Conservation (phyloP, 140 eudicot species). For the Flaveria floridana region DNA sequence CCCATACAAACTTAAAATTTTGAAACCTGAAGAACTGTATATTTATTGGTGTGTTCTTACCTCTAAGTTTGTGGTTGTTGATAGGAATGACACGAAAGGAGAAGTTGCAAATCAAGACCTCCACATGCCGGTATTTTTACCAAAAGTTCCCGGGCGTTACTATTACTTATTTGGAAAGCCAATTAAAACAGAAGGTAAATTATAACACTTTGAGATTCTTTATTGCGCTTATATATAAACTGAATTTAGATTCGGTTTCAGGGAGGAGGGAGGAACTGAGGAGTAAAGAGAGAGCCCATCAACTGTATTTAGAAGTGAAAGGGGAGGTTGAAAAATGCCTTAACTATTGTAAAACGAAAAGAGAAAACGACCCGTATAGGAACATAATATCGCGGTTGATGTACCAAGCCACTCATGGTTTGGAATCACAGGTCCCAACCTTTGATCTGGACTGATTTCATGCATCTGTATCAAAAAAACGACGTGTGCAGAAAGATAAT, state of each 20-base stretch:
- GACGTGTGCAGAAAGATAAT: neutral
- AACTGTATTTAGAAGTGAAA: conserved; percentile 48
- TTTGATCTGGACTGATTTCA: conserved; percentile 29
- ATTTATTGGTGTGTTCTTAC: too few species aligned
- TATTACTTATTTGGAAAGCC: conserved; percentile 71
- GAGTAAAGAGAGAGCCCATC: conserved; percentile 32
- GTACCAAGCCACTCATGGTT: conserved; percentile 39
- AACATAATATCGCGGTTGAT: conserved; percentile 35
- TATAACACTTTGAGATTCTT: neutral
- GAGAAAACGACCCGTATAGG: conserved; percentile 56
- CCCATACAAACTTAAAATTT: neutral
- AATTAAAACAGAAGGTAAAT: conserved; percentile 49
- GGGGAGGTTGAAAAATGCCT: conserved; percentile 46
- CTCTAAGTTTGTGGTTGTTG: neutral
- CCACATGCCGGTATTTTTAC: conserved; percentile 44
- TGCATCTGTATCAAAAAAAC: neutral
- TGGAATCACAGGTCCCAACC: conserved; percentile 38
- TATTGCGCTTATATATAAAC: neutral
- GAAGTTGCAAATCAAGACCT: conserved; percentile 50
- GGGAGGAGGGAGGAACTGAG: conserved; percentile 38
- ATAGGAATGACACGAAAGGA: conserved; percentile 39
- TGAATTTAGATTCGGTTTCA: neutral
- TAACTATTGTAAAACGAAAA: conserved; percentile 44
- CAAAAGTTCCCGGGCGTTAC: conserved; percentile 62
- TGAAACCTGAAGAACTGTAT: neutral